Evolutionary conservation across 23 red algal species (phyloP).

Genomic region (Agarophyton chilense): DNA sequence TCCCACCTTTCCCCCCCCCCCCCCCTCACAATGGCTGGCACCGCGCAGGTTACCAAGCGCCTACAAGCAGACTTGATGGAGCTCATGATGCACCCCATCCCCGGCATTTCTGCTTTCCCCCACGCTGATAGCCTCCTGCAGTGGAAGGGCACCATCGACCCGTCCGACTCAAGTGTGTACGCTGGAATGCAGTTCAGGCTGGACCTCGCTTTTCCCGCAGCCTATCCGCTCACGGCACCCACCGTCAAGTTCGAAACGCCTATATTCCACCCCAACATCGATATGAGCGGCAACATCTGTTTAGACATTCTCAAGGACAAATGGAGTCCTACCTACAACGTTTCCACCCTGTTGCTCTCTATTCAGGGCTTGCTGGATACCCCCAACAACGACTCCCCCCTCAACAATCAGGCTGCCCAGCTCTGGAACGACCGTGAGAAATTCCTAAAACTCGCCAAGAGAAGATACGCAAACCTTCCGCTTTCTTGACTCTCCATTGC

Average conservation of each 20-base stretch:
- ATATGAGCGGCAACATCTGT: slow-evolving; percentile 93
- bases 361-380: slow-evolving; percentile 84
- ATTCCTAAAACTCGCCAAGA: slow-evolving; percentile 73
- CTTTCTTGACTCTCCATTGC: slow-evolving; percentile 6
- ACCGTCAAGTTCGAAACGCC: slow-evolving; percentile 87
- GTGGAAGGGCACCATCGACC: slow-evolving; percentile 78
- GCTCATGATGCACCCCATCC: slow-evolving; percentile 88
- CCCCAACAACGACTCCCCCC: slow-evolving; percentile 90
- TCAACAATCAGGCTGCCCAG: slow-evolving; percentile 88
- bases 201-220: slow-evolving; percentile 63
- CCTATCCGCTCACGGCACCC: slow-evolving; percentile 85
- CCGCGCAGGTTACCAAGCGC: slow-evolving; percentile 68
- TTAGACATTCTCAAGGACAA: slow-evolving; percentile 98
- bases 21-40: not conserved
- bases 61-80: slow-evolving; percentile 83
- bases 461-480: slow-evolving; percentile 59
- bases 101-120: slow-evolving; percentile 87
- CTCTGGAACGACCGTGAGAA: slow-evolving; percentile 71
- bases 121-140: slow-evolving; percentile 63
- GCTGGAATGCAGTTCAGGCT: slow-evolving; percentile 78
- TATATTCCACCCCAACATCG: slow-evolving; percentile 96
- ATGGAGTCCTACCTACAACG: slow-evolving; percentile 93
- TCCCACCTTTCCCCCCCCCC: no score
- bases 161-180: slow-evolving; percentile 57
- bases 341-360: slow-evolving; percentile 82